Conservation (phyloP, 768 basidiomycete species). For the Leucosporidium creatinivorum region DNA sequence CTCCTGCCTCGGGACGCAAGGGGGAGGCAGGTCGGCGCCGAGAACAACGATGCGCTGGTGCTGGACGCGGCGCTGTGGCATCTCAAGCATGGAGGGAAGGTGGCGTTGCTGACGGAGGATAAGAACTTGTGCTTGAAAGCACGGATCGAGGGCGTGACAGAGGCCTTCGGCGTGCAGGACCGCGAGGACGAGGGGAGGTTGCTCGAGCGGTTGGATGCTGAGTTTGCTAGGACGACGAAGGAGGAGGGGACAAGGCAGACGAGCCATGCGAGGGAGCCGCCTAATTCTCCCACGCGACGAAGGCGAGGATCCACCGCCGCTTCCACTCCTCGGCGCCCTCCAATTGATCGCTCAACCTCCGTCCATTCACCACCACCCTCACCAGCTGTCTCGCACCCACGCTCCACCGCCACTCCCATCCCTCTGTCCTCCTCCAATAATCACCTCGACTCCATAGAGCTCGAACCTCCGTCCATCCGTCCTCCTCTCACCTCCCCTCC, state of each 20-base stretch:
- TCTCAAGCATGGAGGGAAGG: background rate
- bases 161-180: background rate
- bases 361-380: background rate
- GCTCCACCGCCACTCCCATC: background rate
- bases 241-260: too few relatives aligned
- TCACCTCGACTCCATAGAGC: constrained; percentile 4
- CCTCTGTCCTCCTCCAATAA: background rate
- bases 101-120: constrained; percentile 22
- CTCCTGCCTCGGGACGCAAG: background rate
- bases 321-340: background rate
- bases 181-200: background rate
- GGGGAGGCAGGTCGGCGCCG: background rate
- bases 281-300: background rate
- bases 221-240: background rate
- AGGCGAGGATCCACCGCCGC: background rate
- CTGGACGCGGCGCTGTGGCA: constrained; percentile 21
- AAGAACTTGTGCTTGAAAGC: constrained; percentile 22
- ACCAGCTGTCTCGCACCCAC: background rate
- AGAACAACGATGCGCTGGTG: constrained; percentile 25
- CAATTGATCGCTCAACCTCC: background rate
- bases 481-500: constrained; percentile 1
- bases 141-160: constrained; percentile 18
- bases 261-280: background rate
- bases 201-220: background rate
- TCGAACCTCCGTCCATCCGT: constrained; percentile 1